Percentiles rank a stretch among this genome's conserved stretches.
phyloP scores from a whole-genome alignment of 176 grass and related monocot species.

The Panicum miliaceum region DNA sequence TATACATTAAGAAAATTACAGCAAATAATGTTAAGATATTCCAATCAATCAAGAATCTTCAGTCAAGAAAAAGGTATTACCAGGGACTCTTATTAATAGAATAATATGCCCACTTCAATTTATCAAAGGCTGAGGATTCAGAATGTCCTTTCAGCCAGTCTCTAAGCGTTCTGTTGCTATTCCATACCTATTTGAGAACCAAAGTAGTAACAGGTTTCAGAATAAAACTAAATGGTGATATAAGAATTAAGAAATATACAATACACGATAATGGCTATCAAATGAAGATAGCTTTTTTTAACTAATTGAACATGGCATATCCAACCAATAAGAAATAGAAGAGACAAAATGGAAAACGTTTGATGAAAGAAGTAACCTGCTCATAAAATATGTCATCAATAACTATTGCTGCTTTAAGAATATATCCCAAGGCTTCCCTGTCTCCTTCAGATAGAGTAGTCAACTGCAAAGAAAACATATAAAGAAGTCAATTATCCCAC shows the following conservation, averaged over 20 bases:
- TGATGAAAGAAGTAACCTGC: constrained; percentile 59
- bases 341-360: constrained; percentile 18
- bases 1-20: constrained; percentile 1
- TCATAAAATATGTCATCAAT: constrained; percentile 92
- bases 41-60: constrained; percentile 24
- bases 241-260: constrained; percentile 9
- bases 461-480: constrained; percentile 56
- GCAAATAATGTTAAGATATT: constrained; percentile 18
- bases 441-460: constrained; percentile 79
- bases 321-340: constrained; percentile 42
- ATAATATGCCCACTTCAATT: constrained; percentile 88
- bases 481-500: constrained; percentile 3
- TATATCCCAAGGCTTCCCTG: constrained; percentile 72
- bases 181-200: constrained; percentile 64
- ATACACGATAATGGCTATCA: constrained; percentile 3
- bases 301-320: constrained; percentile 14
- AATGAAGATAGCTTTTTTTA: constrained; percentile 22
- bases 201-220: constrained; percentile 44
- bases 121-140: constrained; percentile 66
- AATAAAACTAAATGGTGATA: neutral
- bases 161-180: constrained; percentile 70
- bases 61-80: constrained; percentile 57
- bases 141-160: constrained; percentile 81
- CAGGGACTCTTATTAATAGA: constrained; percentile 96
- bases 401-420: constrained; percentile 82